phyloP scores from a whole-genome alignment of 768 basidiomycete species.

The Leccinum broughii region DNA sequence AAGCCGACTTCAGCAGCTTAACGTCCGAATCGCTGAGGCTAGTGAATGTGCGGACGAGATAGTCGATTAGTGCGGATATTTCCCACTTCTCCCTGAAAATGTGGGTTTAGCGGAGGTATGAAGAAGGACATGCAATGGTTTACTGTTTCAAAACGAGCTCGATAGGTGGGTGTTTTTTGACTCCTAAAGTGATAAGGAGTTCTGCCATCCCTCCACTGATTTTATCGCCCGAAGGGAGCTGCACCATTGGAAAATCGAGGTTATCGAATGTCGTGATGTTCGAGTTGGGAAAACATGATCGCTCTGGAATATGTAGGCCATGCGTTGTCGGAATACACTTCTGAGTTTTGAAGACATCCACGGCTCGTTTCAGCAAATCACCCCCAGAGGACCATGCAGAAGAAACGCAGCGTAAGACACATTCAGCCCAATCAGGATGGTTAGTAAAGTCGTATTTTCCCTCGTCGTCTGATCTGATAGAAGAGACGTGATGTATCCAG shows the following conservation, averaged over 20 bases:
- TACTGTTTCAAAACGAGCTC: background rate
- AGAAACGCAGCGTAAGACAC: slow-evolving; percentile 59
- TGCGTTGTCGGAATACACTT: background rate
- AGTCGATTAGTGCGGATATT: background rate
- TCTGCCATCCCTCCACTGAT: background rate
- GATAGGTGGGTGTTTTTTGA: background rate
- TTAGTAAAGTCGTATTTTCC: slow-evolving; percentile 57
- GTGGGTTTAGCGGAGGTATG: background rate
- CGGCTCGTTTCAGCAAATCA: background rate
- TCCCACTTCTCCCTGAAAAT: background rate
- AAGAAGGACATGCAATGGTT: background rate
- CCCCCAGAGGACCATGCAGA: slow-evolving; percentile 35
- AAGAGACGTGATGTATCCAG: slow-evolving; percentile 68
- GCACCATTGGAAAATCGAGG: background rate
- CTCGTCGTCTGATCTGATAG: slow-evolving; percentile 38
- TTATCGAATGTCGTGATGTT: background rate
- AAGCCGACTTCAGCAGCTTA: background rate
- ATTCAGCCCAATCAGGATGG: slow-evolving; percentile 76
- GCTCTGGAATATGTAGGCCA: background rate
- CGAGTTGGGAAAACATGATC: background rate
- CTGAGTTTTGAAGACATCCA: background rate
- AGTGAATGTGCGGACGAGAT: background rate
- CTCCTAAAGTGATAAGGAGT: background rate
- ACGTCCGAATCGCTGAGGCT: background rate
- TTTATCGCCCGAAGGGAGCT: background rate